phyloP scores from a whole-genome alignment of 1,139 yeast genomes.

The Nakaseomyces glabratus region DNA sequence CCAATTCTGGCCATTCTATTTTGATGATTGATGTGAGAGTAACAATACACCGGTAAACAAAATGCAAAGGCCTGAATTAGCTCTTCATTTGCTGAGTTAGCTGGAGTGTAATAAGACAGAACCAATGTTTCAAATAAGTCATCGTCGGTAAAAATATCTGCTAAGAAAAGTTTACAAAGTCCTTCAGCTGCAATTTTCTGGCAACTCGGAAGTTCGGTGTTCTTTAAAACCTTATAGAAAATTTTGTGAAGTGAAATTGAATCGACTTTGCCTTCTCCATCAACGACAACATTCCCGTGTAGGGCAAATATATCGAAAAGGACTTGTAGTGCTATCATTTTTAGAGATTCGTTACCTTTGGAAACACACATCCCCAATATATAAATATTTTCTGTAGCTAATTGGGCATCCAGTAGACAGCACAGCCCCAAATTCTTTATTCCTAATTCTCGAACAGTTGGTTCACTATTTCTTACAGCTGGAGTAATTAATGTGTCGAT shows the following conservation, averaged over 20 bases:
- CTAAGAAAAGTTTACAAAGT: slow-evolving; percentile 68
- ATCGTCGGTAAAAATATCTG: slow-evolving; percentile 63
- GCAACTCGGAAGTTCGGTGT: slow-evolving; percentile 50
- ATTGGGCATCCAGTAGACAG: slow-evolving; percentile 56
- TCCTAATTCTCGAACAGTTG: slow-evolving; percentile 58
- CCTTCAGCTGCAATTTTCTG: slow-evolving; percentile 86
- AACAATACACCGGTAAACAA: slow-evolving; percentile 85
- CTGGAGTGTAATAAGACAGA: slow-evolving; percentile 66
- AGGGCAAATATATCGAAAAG: slow-evolving; percentile 72
- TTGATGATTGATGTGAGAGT: slow-evolving; percentile 70
- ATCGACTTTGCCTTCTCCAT: slow-evolving; percentile 55
- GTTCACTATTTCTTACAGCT: slow-evolving; percentile 56
- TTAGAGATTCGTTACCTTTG: slow-evolving; percentile 47
- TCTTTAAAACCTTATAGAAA: slow-evolving; percentile 56
- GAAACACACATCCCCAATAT: slow-evolving; percentile 59
- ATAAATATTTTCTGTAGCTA: slow-evolving; percentile 53
- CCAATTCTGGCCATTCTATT: slow-evolving; percentile 53
- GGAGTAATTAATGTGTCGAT: slow-evolving; percentile 76
- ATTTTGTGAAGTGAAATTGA: slow-evolving; percentile 53
- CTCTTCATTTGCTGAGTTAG: slow-evolving; percentile 52
- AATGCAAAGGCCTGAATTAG: slow-evolving; percentile 76
- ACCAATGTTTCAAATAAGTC: slow-evolving; percentile 66
- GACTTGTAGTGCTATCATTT: slow-evolving; percentile 55
- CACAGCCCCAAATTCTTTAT: slow-evolving; percentile 71
- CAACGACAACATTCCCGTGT: slow-evolving; percentile 64